Base-by-base conservation (phyloP, 306 rosid species). In the Crataegus laevigata region DNA sequence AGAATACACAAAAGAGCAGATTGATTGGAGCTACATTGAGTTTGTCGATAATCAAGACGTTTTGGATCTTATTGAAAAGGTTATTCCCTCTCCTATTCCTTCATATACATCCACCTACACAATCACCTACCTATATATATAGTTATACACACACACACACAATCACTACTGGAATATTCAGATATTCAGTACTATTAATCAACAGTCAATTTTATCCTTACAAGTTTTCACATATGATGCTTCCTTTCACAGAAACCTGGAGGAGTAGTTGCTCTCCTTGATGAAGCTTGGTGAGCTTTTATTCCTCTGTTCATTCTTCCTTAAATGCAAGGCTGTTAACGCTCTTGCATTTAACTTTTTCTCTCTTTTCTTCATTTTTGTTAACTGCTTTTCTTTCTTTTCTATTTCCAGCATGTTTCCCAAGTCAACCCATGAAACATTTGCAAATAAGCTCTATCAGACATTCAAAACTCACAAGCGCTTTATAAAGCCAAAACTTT, bases 21-120 rank as follows among this genome's bases (percentile, higher is more conserved):
- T 94, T 58, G 38, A 94, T 83, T 94, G 99, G 99, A 94, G 99
- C 88, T 94, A 94, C 83, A 94, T 94, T 76, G 99, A 94, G 85
- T 94, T 94, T 84, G 99, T 94, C 25, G 99, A 94, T 80, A 94
- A 94, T 78, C 91, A 92, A 85, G 97, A 94, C 81, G 99, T 94
- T 76, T 86, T 94, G 84, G 99, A 94, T 86, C 96, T 94, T 71
- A 92, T 94, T 77, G 99, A 94, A 88, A 94, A 88, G 97, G 99
- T 94, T 71, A 63, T 73, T 52, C 65, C 40, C 7, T 36, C 40
- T 34, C 8, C 29, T 79, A 17, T 69, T 18, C 72, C 69, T 66
- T 54, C 54, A 52, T 29, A 71, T 73, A n/a, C 28, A 55, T 55
- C 11, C 22, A 55, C 61, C 0, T n/a, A 22, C 25, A 55, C 28